Evolutionary conservation across 2,329 filamentous ascomycete species (phyloP).

Genomic region (Alternaria triticimaculans): DNA sequence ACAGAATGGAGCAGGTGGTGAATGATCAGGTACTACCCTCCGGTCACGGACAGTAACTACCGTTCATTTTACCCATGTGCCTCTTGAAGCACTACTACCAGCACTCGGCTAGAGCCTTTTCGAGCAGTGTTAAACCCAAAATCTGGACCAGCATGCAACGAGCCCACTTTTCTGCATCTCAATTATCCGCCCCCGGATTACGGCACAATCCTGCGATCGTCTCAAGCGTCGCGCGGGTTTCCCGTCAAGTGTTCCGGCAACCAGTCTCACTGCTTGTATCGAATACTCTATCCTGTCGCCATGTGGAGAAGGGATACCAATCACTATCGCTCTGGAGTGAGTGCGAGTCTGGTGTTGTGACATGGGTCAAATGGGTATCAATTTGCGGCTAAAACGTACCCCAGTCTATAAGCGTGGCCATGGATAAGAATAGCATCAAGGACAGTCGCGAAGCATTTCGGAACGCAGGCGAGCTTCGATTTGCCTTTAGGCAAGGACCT

Average conservation of each 20-base stretch:
- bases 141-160: neutral
- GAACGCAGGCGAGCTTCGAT: constrained; percentile 6
- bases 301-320: neutral
- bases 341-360: constrained; percentile 1
- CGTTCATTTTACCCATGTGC: neutral
- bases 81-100: neutral
- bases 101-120: neutral
- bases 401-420: constrained; percentile 12
- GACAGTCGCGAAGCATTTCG: constrained; percentile 3
- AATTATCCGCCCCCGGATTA: constrained; percentile 16
- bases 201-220: neutral
- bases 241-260: neutral
- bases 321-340: neutral
- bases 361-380: constrained; percentile 23
- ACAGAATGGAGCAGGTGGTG: constrained; percentile 1
- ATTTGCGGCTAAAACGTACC: constrained; percentile 37
- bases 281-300: constrained; percentile 5
- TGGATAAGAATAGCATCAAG: constrained; percentile 32
- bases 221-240: neutral
- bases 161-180: constrained; percentile 1
- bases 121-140: neutral
- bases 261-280: constrained; percentile 10
- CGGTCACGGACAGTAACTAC: neutral
- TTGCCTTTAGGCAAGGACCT: neutral
- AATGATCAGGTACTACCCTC: neutral